phyloP scores from a whole-genome alignment of 2,329 filamentous ascomycete genomes.

The Monilinia laxa region DNA sequence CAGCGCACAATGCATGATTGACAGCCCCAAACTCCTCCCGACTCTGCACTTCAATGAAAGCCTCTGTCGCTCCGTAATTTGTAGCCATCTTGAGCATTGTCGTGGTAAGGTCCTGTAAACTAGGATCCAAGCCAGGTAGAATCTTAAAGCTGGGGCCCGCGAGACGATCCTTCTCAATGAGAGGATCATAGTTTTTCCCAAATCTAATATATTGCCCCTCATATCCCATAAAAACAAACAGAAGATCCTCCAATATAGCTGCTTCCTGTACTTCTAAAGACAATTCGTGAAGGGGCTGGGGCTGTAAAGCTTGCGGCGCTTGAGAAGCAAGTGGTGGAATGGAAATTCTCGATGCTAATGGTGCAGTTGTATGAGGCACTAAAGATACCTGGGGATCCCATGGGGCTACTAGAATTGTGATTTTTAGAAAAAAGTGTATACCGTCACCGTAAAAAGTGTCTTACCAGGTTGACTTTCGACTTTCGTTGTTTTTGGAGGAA shows the following conservation, averaged over 20 bases:
- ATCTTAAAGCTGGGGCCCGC: constrained; percentile 80
- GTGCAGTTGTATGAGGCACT: constrained; percentile 61
- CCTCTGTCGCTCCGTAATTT: constrained; percentile 86
- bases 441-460: not conserved
- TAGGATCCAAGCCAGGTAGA: constrained; percentile 82
- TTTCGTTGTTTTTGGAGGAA: constrained; percentile 42
- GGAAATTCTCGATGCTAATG: constrained; percentile 50
- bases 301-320: constrained; percentile 68
- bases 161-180: constrained; percentile 81
- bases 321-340: constrained; percentile 72
- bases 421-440: constrained; percentile 19
- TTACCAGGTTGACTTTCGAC: constrained; percentile 53
- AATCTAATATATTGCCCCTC: constrained; percentile 98
- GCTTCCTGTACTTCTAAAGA: constrained; percentile 81
- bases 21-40: constrained; percentile 90
- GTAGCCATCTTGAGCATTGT: constrained; percentile 94
- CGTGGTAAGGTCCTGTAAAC: constrained; percentile 78
- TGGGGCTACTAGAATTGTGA: constrained; percentile 41
- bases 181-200: constrained; percentile 75
- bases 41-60: constrained; percentile 92
- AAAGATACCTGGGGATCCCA: constrained; percentile 84
- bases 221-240: constrained; percentile 97
- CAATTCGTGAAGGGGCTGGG: constrained; percentile 66
- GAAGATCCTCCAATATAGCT: constrained; percentile 81
- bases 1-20: constrained; percentile 94